phyloP scores from a whole-genome alignment of 148 eudicot species.

The Cornus controversa region DNA sequence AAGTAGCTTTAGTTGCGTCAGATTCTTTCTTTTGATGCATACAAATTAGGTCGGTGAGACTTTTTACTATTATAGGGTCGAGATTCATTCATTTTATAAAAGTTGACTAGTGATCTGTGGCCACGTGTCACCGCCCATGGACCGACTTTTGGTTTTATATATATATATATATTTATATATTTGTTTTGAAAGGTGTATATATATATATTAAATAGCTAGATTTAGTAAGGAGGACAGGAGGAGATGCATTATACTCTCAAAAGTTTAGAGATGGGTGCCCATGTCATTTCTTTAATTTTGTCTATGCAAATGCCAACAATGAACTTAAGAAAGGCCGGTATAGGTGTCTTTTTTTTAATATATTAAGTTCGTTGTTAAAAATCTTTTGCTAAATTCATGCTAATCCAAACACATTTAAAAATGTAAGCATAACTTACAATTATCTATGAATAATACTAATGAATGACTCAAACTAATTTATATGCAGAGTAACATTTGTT shows the following conservation, averaged over 20 bases:
- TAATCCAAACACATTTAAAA: no score
- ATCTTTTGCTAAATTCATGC: no score
- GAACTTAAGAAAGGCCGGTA: no score
- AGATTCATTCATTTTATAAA: not conserved
- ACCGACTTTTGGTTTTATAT: conserved; percentile 11
- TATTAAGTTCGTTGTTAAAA: no score
- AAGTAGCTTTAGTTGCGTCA: not conserved
- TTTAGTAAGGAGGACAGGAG: not conserved
- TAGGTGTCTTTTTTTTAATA: no score
- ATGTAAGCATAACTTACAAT: no score
- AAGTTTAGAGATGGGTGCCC: not conserved
- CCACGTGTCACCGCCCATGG: conserved; percentile 27
- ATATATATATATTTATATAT: no score
- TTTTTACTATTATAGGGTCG: not conserved
- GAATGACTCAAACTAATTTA: no score
- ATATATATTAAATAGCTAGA: not conserved
- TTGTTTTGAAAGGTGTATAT: no score
- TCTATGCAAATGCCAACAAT: no score
- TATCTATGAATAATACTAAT: no score
- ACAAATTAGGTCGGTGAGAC: conserved; percentile 16
- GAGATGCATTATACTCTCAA: not conserved
- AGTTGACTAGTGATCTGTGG: not conserved
- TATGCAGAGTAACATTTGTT: not conserved
- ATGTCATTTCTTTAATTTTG: no score
- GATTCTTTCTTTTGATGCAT: conserved; percentile 1